Conservation (phyloP, 2,329 filamentous ascomycete species). For the Juglanconis sp. region DNA sequence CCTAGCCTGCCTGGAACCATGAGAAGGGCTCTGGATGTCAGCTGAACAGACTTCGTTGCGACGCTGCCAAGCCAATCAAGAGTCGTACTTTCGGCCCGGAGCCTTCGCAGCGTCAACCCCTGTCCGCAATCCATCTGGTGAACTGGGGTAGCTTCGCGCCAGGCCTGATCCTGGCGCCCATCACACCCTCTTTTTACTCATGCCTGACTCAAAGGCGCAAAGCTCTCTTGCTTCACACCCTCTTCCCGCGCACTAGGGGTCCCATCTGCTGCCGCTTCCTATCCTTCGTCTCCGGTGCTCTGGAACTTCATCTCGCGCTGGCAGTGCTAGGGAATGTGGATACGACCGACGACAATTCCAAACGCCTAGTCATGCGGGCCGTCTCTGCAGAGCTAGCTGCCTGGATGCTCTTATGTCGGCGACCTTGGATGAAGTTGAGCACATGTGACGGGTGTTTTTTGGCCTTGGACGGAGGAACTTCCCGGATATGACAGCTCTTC, state of each 20-base stretch:
- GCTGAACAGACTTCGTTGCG: slow-evolving; percentile 14
- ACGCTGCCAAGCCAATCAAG: slow-evolving; percentile 15
- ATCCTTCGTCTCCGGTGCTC: neutral
- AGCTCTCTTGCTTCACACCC: slow-evolving; percentile 14
- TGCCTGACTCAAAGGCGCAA: slow-evolving; percentile 9
- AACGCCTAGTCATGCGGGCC: neutral
- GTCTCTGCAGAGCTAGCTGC: neutral
- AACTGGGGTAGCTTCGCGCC: slow-evolving; percentile 13
- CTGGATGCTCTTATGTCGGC: neutral
- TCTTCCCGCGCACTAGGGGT: slow-evolving; percentile 4
- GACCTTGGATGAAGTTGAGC: neutral
- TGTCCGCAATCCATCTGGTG: slow-evolving; percentile 5
- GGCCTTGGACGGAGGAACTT: neutral
- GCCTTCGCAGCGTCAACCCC: slow-evolving; percentile 4
- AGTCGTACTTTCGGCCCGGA: slow-evolving; percentile 8
- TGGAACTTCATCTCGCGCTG: slow-evolving; percentile 10
- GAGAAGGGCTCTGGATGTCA: slow-evolving; percentile 2
- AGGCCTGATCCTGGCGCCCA: slow-evolving; percentile 14
- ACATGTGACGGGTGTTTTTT: neutral
- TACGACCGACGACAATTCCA: neutral
- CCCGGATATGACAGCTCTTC: neutral
- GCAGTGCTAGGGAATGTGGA: neutral
- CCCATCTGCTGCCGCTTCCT: neutral
- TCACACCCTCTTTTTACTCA: slow-evolving; percentile 11
- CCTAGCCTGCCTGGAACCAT: slow-evolving; percentile 2